Conservation (phyloP, 225 moss, liverwort and hornwort genomes). For the Physcomitrellopsis africana region DNA sequence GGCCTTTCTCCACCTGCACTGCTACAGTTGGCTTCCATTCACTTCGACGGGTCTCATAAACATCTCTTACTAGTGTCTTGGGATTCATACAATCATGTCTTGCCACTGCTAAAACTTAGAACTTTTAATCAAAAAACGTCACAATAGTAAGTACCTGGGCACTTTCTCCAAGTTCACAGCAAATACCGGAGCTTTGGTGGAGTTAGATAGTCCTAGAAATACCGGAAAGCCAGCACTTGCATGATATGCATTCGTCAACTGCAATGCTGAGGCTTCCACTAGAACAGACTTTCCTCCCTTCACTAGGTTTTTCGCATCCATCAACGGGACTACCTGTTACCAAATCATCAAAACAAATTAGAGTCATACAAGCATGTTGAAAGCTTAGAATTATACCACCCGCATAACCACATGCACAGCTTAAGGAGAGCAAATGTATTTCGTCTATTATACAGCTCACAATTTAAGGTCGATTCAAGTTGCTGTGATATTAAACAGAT, state of each 20-base stretch:
- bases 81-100: background rate
- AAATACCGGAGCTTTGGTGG: conserved; percentile 71
- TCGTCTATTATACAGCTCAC: background rate
- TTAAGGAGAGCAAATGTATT: background rate
- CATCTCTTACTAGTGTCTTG: background rate
- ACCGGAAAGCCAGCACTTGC: conserved; percentile 50
- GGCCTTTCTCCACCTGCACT: conserved; percentile 73
- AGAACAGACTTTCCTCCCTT: conserved; percentile 71
- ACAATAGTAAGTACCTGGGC: conserved; percentile 52
- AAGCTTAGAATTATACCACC: background rate
- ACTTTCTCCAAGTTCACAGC: conserved; percentile 59
- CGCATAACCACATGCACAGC: background rate
- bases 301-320: conserved; percentile 69
- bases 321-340: conserved; percentile 70
- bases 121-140: background rate
- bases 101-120: background rate
- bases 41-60: conserved; percentile 8
- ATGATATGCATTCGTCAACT: conserved; percentile 50
- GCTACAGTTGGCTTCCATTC: conserved; percentile 49
- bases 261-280: conserved; percentile 53
- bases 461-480: background rate
- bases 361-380: background rate
- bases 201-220: conserved; percentile 76
- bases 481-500: background rate
- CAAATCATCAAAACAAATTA: conserved; percentile 15